Conservation (phyloP, 257 asterid species). For the Orobanche coerulescens region DNA sequence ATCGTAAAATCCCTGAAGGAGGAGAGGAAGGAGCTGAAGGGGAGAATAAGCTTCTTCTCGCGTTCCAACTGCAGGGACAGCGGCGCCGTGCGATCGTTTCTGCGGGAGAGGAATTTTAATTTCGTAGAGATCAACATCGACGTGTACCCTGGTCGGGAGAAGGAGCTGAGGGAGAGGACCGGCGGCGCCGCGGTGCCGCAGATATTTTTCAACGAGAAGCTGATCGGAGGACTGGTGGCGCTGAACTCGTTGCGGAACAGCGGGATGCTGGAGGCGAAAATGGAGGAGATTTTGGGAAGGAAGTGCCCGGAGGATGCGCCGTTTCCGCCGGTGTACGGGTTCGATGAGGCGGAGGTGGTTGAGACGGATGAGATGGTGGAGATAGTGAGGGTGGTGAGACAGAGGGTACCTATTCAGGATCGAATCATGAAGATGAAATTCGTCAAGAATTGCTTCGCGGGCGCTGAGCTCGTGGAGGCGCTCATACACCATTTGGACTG, state of each 20-base stretch:
- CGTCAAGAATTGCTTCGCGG: conserved; percentile 78
- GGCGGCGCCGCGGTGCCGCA: conserved; percentile 65
- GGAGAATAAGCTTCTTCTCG: conserved; percentile 77
- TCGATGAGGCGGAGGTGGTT: conserved; percentile 49
- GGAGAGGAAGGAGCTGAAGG: conserved; percentile 35
- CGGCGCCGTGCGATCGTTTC: conserved; percentile 63
- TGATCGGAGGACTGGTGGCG: conserved; percentile 77
- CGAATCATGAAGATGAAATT: conserved; percentile 78
- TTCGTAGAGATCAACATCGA: conserved; percentile 83
- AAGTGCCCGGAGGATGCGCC: conserved; percentile 88
- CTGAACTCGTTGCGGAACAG: conserved; percentile 77
- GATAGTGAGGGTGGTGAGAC: conserved; percentile 57
- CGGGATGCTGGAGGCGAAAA: conserved; percentile 59
- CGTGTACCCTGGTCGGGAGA: conserved; percentile 62
- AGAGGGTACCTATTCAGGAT: conserved; percentile 78
- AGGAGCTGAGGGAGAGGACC: conserved; percentile 58
- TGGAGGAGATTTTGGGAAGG: conserved; percentile 60
- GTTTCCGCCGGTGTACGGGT: conserved; percentile 71
- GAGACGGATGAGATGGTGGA: conserved; percentile 53
- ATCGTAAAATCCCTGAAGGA: conserved; percentile 43
- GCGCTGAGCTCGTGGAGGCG: conserved; percentile 73
- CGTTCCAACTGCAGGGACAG: conserved; percentile 82
- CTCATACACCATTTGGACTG: conserved; percentile 67
- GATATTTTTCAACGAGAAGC: conserved; percentile 70
- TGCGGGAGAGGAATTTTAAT: conserved; percentile 41